Percentiles rank a stretch among this genome's conserved stretches.
Conservation (phyloP, 108 stramenopile genomes). For the Conticribra guillardii region DNA sequence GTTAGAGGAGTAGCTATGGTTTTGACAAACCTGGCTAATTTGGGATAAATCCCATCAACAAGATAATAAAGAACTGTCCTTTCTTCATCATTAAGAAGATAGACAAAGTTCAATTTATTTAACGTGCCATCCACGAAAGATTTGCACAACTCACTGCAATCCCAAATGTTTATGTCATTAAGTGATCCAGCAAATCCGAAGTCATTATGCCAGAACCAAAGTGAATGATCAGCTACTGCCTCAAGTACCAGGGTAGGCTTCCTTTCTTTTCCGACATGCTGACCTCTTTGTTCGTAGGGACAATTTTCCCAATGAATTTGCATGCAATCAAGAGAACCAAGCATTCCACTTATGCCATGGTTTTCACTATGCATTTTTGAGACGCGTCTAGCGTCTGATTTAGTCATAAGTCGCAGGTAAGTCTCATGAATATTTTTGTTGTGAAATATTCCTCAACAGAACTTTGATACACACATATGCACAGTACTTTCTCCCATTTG, state of each 20-base stretch:
- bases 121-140: neutral
- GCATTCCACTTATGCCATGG: constrained; percentile 1
- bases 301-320: constrained; percentile 15
- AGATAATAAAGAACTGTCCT: constrained; percentile 27
- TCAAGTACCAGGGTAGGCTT: constrained; percentile 21
- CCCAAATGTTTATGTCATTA: constrained; percentile 40
- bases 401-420: neutral
- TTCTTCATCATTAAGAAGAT: constrained; percentile 7
- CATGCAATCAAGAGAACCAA: constrained; percentile 7
- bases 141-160: neutral
- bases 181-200: constrained; percentile 34
- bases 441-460: neutral
- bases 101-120: constrained; percentile 17
- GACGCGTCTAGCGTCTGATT: neutral
- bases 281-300: no score
- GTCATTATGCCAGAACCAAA: constrained; percentile 35
- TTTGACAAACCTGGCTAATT: constrained; percentile 16
- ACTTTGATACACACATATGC: constrained; percentile 1
- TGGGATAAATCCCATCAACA: constrained; percentile 47
- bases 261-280: constrained; percentile 20
- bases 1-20: constrained; percentile 6
- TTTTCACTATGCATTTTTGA: no score
- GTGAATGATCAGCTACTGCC: constrained; percentile 23
- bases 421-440: neutral
- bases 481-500: no score